These are phyloP conservation scores for Ochetophila trinervis DNA, from an alignment of 306 rosid genomes.

Conservation along the genomic window DNA sequence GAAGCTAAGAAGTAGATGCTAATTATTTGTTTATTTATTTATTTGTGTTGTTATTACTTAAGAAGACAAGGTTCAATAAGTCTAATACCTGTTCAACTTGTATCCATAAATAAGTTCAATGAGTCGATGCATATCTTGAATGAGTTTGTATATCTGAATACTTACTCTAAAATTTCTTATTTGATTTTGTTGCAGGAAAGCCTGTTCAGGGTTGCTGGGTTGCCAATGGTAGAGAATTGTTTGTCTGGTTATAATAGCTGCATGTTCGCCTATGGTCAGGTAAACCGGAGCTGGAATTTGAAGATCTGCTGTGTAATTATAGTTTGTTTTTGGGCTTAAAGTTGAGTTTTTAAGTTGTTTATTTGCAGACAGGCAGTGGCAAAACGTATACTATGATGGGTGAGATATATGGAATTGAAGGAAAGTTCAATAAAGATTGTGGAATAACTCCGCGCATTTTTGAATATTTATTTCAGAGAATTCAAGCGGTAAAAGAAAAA, in stretches of 20 bases:
- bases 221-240: constrained; percentile 97
- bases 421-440: constrained; percentile 54
- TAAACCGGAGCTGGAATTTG: constrained; percentile 21
- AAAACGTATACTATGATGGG: constrained; percentile 99
- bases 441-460: constrained; percentile 95
- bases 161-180: neutral
- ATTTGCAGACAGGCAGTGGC: constrained; percentile 92
- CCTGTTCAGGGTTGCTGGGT: constrained; percentile 80
- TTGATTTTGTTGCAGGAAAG: constrained; percentile 56
- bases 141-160: too few species aligned
- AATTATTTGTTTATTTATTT: too few species aligned
- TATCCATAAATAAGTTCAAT: neutral
- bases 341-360: constrained; percentile 28
- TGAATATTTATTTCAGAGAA: constrained; percentile 69
- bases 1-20: too few species aligned
- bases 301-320: constrained; percentile 8
- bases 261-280: constrained; percentile 99
- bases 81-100: neutral
- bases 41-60: too few species aligned
- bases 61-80: too few species aligned
- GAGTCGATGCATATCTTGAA: constrained; percentile 6
- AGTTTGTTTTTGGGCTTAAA: constrained; percentile 3
- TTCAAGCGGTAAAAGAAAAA: constrained; percentile 47
- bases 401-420: constrained; percentile 66
- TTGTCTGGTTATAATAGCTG: constrained; percentile 96